Evolutionary conservation across 495 filamentous ascomycete genomes (phyloP), one percentile per base, ranked within the genome.

Genomic region (Niebla homalea): DNA sequence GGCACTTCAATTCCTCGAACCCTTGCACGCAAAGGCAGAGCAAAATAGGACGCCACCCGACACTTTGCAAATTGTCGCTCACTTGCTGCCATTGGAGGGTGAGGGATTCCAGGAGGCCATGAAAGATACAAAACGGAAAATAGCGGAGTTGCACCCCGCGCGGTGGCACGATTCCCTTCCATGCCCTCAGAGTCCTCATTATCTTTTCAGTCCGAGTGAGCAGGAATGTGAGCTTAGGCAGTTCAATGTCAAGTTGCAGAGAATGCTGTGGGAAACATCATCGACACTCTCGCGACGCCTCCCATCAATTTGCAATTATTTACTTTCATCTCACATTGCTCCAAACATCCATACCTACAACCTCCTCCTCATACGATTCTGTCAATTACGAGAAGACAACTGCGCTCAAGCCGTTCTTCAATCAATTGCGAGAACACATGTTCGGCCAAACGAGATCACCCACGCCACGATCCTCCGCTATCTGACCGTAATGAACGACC

Each of bases 261-360:
- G 18, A 4, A 8, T 53, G 19, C 39, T 60, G 5, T 14, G 12
- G 16, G 35, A 19, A 10, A 48, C 48, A 23, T 1, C 41, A 43
- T 35, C 26, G 18, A 36, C 36, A 35, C 11, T 21, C 26, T 25
- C 38, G 42, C 21, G 36, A 66, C 19, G 57, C 67, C 60, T 82
- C 8, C 71, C 69, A 3, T 80, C 77, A 55, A 72, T 89, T 22
- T 84, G 78, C 62, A 80, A 80, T 57, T 81, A 83, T 61, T 62
- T 89, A 3, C 68, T 86, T 12, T 63, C 74, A 3, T 76, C 71
- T 4, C 52, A 64, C 4, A 62, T 73, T 4, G 72, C 80, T 5
- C 83, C 83, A 2, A 72, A 70, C 46, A 68, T 81, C 15, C 58
- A 72, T 29, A 87, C 79, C 11, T 87, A 80, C 66, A 86, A 86